Evolutionary conservation across 2,329 filamentous ascomycete genomes (phyloP).

Genomic region (Cordyceps pruinosa): DNA sequence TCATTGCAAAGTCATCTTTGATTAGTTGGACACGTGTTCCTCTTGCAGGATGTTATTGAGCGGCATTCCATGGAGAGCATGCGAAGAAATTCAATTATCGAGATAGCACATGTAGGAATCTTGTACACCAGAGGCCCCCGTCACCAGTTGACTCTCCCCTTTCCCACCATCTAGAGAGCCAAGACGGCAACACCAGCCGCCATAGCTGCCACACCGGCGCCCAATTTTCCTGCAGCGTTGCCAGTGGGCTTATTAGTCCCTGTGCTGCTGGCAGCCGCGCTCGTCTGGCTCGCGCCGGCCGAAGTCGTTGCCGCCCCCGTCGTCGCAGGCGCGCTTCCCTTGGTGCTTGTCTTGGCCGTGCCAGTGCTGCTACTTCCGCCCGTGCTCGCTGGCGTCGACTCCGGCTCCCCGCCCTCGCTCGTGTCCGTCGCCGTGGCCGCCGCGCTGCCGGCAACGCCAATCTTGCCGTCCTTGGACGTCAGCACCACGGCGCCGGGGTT

Average conservation of each 20-base stretch:
- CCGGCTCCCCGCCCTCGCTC: neutral
- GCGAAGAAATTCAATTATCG: neutral
- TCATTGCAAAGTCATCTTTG: neutral
- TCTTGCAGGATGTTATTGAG: too few relatives aligned
- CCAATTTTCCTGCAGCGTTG: neutral
- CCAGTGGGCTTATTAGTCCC: neutral
- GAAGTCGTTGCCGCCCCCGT: neutral
- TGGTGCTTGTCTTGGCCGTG: neutral
- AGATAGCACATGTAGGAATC: too few relatives aligned
- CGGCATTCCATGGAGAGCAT: too few relatives aligned
- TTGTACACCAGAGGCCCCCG: too few relatives aligned
- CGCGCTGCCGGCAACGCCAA: neutral
- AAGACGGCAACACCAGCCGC: neutral
- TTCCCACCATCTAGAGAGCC: neutral
- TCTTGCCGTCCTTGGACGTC: neutral
- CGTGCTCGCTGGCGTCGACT: neutral
- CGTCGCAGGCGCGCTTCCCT: neutral
- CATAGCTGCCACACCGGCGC: neutral
- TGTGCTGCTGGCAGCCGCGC: neutral
- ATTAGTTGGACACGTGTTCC: neutral
- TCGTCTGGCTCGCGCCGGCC: neutral
- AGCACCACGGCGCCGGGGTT: neutral
- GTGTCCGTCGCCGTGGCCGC: neutral
- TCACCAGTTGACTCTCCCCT: too few relatives aligned
- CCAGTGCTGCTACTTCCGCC: neutral